Base-by-base conservation (phyloP, 495 filamentous ascomycete genomes). In the Chaetomium fimeti region DNA sequence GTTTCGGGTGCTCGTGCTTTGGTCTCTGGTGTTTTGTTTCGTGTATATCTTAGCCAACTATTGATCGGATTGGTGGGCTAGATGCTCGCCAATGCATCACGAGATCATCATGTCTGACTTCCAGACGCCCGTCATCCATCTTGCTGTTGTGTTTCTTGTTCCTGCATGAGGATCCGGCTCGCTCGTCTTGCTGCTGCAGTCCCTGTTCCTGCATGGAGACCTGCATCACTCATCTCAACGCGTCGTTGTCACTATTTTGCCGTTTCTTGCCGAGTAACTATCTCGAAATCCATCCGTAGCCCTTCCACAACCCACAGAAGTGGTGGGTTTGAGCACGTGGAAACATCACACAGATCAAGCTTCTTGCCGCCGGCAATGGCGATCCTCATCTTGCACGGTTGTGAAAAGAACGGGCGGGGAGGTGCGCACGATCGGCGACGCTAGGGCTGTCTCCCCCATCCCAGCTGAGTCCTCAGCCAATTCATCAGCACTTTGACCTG, bases 11-110 rank as follows among this genome's bases (percentile, higher is more conserved):
- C 6, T 60, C 18, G n/a, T 45, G 45, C 9, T 12, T 8, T 3
- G 47, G 58, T 25, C 20, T 47, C 16, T 51, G 29, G 58, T 51
- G 43, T 38, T 60, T 32, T 60, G 18, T 51, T 36, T 40, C 45
- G 29, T 13, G 27, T 24, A 49, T 36, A 32, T 7, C n/a, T n/a
- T n/a, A n/a, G n/a, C 3, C 29, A 11, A 24, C 43, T 27, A 16
- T n/a, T 12, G 32, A 32, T 36, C 3, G 27, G 3, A n/a, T n/a
- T n/a, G n/a, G 27, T 20, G 6, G 27, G 27, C 27, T 20, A 36
- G 27, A 32, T 0, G 28, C 52, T 55, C 24, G 52, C 16, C 13
- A n/a, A 20, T 55, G 52, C 40, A 36, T 42, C 25, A 22, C 54
- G 42, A n/a, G 5, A 22, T 57, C 52, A 15, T 29, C 24, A 12